These are phyloP conservation scores for Sclerospora graminicola DNA, from an alignment of 352 stramenopile genomes.

Conservation along the genomic window DNA sequence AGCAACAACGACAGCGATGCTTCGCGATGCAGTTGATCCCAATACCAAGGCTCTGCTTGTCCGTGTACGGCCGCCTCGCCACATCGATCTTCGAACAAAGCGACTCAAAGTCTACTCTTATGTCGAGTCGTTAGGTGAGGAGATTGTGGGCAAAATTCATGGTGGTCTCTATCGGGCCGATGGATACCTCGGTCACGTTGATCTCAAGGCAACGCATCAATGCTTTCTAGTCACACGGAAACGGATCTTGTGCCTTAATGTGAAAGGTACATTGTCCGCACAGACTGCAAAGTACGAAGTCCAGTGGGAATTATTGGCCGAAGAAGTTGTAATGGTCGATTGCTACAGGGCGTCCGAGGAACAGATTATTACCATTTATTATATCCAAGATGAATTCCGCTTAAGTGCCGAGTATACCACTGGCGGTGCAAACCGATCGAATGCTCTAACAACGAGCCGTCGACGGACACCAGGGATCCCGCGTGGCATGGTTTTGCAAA, in stretches of 20 bases:
- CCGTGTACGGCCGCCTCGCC: conserved; percentile 59
- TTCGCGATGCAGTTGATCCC: conserved; percentile 68
- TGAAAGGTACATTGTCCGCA: conserved; percentile 29
- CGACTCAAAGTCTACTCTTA: conserved; percentile 81
- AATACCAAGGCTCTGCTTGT: conserved; percentile 77
- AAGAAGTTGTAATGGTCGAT: conserved; percentile 75
- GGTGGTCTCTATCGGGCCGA: conserved; percentile 67
- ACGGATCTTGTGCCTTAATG: conserved; percentile 66
- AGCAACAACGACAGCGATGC: conserved; percentile 52
- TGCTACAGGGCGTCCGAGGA: conserved; percentile 27
- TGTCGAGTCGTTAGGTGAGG: conserved; percentile 79
- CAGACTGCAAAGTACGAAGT: conserved; percentile 64
- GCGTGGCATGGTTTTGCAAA: conserved; percentile 68
- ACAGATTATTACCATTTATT: conserved; percentile 45
- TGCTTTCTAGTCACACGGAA: conserved; percentile 80
- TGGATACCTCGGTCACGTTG: conserved; percentile 74
- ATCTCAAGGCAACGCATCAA: conserved; percentile 58
- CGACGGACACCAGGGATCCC: conserved; percentile 23
- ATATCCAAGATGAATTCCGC: conserved; percentile 63
- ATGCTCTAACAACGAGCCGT: conserved; percentile 15
- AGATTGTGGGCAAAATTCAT: conserved; percentile 74
- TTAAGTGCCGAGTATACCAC: conserved; percentile 12
- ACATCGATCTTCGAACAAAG: conserved; percentile 76
- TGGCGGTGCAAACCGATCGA: conserved; percentile 10
- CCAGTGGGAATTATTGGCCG: conserved; percentile 66